Evolutionary conservation across 768 basidiomycete species (phyloP).

Genomic region (Suillus plorans): DNA sequence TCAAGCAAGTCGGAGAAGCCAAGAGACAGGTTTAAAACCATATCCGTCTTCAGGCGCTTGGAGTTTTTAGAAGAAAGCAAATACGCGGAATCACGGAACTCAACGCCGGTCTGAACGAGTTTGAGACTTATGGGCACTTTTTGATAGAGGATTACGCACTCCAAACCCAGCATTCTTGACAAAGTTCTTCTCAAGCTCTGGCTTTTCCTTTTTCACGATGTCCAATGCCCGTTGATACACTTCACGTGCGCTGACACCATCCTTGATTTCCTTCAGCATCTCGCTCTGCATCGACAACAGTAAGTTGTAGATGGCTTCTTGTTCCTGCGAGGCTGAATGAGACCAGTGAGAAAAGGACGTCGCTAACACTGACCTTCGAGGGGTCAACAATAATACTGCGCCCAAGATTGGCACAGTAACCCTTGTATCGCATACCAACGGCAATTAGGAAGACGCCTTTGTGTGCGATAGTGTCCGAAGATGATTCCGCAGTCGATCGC

Average conservation of each 20-base stretch:
- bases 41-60: slow-evolving; percentile 68
- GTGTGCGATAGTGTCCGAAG: slow-evolving; percentile 77
- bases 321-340: slow-evolving; percentile 55
- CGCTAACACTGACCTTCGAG: slow-evolving; percentile 55
- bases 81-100: slow-evolving; percentile 89
- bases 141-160: slow-evolving; percentile 43
- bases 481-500: slow-evolving; percentile 82
- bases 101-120: slow-evolving; percentile 78
- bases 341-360: not conserved
- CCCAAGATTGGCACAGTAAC: slow-evolving; percentile 90
- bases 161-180: slow-evolving; percentile 90
- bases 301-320: slow-evolving; percentile 85
- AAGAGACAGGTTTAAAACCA: slow-evolving; percentile 83
- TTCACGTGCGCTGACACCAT: slow-evolving; percentile 74
- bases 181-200: slow-evolving; percentile 81
- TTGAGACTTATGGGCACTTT: not conserved
- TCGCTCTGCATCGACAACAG: slow-evolving; percentile 78
- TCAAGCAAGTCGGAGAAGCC: slow-evolving; percentile 86
- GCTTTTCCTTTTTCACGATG: slow-evolving; percentile 73
- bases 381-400: slow-evolving; percentile 96
- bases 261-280: slow-evolving; percentile 72
- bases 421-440: slow-evolving; percentile 89
- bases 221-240: slow-evolving; percentile 75
- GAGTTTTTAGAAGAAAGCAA: slow-evolving; percentile 79
- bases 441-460: slow-evolving; percentile 87